Evolutionary conservation across 345 rosid genomes (phyloP), one percentile per base, ranked within the genome.

Genomic region (Diplotaxis tenuifolia): DNA sequence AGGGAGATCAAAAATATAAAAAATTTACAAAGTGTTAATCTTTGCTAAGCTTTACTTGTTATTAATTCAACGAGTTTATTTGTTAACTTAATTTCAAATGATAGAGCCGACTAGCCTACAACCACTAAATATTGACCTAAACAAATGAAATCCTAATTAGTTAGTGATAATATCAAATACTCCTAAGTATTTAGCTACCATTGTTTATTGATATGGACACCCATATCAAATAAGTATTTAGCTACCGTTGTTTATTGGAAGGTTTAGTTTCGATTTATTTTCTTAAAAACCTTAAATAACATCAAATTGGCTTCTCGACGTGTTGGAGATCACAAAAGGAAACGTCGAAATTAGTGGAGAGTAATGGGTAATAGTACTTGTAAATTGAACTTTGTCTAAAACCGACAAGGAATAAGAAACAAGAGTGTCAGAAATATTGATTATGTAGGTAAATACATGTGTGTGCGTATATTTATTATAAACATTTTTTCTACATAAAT

Each of bases 291-390:
- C 0, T 28, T 70, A 45, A 25, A 70, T 27, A 68, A 29, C 59
- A 62, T 55, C 59, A 75, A 54, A 45, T 76, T 76, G 71, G 66
- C 34, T 55, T 47, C 71, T 70, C 71, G 66, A 69, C 65, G 70
- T 55, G 61, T 75, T 69, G 75, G 79, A 76, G 58, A 56, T 63
- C 31, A 70, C 79, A 45, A 76, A 70, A 76, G 63, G 79, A 76
- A 70, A 76, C 75, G 71, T 76, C 55, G 79, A 76, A 16, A 76
- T 8, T 76, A 76, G 79, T 18, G 71, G 71, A 4, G 57, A 1
- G 2, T 62, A 5, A 10, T 18, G 9, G 9, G 22, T 25, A 32
- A 53, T 42, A 42, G 31, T 15, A 61, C 4, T 67, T 19, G 63
- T 61, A 63, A 62, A 31, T 21, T 62, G 69, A 54, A 68, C 14